Evolutionary conservation across 495 filamentous ascomycete species (phyloP).

Genomic region (Chlorociboria aeruginascens): DNA sequence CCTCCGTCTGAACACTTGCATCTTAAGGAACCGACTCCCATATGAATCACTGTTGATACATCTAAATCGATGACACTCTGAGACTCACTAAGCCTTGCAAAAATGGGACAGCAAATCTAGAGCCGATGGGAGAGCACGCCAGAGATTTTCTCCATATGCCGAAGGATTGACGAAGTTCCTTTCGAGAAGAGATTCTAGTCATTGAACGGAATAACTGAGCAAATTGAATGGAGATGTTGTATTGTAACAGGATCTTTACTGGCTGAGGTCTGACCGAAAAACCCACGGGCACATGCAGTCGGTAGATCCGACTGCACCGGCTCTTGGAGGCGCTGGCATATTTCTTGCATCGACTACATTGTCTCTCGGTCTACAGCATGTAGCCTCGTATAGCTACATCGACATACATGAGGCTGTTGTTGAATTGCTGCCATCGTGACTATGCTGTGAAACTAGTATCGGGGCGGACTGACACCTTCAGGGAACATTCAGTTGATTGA

Average conservation of each 20-base stretch:
- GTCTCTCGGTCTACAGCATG: neutral
- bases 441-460: slow-evolving; percentile 14
- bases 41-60: slow-evolving; percentile 11
- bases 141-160: too few species aligned
- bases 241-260: slow-evolving; percentile 12
- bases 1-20: slow-evolving; percentile 15
- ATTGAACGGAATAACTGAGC: too few species aligned
- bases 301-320: neutral
- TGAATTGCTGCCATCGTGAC: slow-evolving; percentile 9
- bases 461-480: too few species aligned
- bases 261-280: slow-evolving; percentile 12
- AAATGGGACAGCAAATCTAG: slow-evolving; percentile 1
- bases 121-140: neutral
- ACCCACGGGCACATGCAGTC: slow-evolving; percentile 19
- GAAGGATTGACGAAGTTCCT: too few species aligned
- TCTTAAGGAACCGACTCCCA: slow-evolving; percentile 9
- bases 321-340: neutral
- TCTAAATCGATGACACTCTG: neutral
- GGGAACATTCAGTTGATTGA: neutral
- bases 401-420: slow-evolving; percentile 12
- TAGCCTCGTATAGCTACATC: slow-evolving; percentile 10
- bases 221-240: slow-evolving; percentile 5
- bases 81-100: neutral
- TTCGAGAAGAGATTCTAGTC: too few species aligned
- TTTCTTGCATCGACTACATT: too few species aligned